phyloP scores from a whole-genome alignment of 805 yeast genomes.

The Zygoascus bituminiphila region DNA sequence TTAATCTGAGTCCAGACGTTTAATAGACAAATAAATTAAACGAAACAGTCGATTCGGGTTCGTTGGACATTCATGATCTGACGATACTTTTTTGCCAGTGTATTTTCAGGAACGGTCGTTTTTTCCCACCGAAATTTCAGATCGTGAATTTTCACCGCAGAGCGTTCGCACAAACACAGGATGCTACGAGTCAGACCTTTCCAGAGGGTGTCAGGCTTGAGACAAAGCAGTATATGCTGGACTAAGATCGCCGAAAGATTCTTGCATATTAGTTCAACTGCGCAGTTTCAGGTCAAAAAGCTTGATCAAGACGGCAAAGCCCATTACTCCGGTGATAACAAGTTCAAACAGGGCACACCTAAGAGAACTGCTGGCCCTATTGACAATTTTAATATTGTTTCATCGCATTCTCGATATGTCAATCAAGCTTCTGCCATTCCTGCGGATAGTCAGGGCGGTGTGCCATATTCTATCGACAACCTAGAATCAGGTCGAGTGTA shows the following conservation, averaged over 20 bases:
- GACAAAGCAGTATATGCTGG: background rate
- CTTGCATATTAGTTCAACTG: background rate
- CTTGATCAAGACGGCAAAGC: background rate
- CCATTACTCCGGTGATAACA: background rate
- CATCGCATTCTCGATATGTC: constrained; percentile 11
- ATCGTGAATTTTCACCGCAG: background rate
- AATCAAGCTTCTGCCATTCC: constrained; percentile 8
- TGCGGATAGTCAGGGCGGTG: constrained; percentile 9
- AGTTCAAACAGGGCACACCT: constrained; percentile 21
- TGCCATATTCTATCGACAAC: constrained; percentile 3
- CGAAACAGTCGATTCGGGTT: no score
- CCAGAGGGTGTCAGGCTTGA: background rate
- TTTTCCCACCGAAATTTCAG: background rate
- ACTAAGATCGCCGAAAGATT: background rate
- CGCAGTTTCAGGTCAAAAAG: background rate
- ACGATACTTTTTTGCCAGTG: no score
- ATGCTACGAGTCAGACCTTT: background rate
- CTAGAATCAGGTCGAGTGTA: constrained; percentile 7
- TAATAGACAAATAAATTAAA: no score
- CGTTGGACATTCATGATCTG: no score
- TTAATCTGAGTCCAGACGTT: no score
- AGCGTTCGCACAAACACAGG: background rate
- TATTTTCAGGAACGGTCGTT: background rate
- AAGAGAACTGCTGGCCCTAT: constrained; percentile 15
- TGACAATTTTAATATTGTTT: constrained; percentile 12